A percentile compares a stretch with the other conserved stretches of the same genome.
phyloP scores from a whole-genome alignment of 495 filamentous ascomycete species.

The Clavariopsis aquatica region DNA sequence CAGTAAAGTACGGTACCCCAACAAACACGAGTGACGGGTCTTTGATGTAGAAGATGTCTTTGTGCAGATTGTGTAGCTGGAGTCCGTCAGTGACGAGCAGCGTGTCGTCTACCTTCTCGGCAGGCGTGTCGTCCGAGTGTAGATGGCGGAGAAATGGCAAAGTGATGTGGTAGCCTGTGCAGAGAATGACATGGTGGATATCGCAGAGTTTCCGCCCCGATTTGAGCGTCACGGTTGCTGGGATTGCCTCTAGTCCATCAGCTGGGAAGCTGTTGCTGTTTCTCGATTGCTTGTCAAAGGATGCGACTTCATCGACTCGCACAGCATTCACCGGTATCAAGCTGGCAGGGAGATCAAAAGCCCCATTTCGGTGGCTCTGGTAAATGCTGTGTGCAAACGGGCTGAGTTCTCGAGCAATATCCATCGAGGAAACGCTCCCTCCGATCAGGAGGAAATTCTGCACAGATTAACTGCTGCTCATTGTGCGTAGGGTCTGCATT shows the following conservation, averaged over 20 bases:
- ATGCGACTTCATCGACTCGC: conserved; percentile 55
- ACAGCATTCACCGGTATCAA: conserved; percentile 52
- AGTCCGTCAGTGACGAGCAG: conserved; percentile 64
- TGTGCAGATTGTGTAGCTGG: conserved; percentile 67
- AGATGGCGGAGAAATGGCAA: conserved; percentile 56
- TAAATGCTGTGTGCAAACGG: conserved; percentile 54
- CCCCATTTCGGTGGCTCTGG: conserved; percentile 60
- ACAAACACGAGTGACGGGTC: conserved; percentile 64
- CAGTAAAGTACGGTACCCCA: conserved; percentile 61
- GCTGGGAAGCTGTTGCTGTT: background rate
- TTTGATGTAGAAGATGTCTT: conserved; percentile 67
- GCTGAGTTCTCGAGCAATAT: conserved; percentile 61
- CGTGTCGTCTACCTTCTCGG: conserved; percentile 49
- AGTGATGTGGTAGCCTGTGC: conserved; percentile 66
- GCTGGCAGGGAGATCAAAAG: conserved; percentile 55
- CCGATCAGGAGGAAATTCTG: conserved; percentile 63
- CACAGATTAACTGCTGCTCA: background rate
- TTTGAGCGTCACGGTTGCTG: conserved; percentile 46
- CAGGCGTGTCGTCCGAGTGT: conserved; percentile 25
- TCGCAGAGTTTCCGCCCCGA: conserved; percentile 50
- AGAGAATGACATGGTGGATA: conserved; percentile 59
- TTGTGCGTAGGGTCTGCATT: background rate
- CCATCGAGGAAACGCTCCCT: conserved; percentile 60
- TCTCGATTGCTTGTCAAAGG: conserved; percentile 22
- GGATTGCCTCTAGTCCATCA: conserved; percentile 10